These are phyloP conservation scores for Vaccinium corymbosum DNA, from an alignment of 148 eudicot species.

Conservation along the genomic window DNA sequence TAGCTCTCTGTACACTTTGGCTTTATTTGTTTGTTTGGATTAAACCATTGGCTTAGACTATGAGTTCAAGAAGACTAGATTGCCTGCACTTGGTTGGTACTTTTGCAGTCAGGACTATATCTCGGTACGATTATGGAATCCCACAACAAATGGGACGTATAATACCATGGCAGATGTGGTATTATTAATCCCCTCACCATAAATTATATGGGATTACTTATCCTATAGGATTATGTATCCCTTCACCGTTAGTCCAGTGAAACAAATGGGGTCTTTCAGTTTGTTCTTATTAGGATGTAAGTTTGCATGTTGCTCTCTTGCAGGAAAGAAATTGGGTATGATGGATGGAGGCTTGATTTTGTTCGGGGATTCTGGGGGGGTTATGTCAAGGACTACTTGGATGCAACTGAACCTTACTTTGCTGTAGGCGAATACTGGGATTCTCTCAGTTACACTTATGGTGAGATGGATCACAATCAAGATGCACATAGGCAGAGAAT, in stretches of 20 bases:
- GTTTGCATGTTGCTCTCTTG: slow-evolving; percentile 20
- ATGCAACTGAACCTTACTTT: slow-evolving; percentile 73
- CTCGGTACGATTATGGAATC: background rate
- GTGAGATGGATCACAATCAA: slow-evolving; percentile 93
- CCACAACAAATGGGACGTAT: background rate
- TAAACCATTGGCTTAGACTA: background rate
- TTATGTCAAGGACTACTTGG: slow-evolving; percentile 94
- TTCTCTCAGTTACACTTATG: slow-evolving; percentile 84
- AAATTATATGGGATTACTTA: background rate
- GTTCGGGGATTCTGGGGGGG: slow-evolving; percentile 99
- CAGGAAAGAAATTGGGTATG: slow-evolving; percentile 95
- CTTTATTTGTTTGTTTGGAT: background rate
- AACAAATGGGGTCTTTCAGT: background rate
- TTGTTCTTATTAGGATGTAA: background rate
- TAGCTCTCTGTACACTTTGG: background rate
- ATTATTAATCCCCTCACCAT: background rate
- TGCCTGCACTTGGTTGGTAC: background rate
- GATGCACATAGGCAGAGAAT: slow-evolving; percentile 97
- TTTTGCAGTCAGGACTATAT: background rate
- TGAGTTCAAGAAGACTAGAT: background rate
- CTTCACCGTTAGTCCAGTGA: background rate
- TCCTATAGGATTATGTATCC: background rate
- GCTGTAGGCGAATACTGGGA: slow-evolving; percentile 99
- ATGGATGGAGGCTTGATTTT: slow-evolving; percentile 99
- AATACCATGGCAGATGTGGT: background rate